These are phyloP conservation scores for Colletotrichum sp. DNA, from an alignment of 2,329 filamentous ascomycete species.

Conservation along the genomic window DNA sequence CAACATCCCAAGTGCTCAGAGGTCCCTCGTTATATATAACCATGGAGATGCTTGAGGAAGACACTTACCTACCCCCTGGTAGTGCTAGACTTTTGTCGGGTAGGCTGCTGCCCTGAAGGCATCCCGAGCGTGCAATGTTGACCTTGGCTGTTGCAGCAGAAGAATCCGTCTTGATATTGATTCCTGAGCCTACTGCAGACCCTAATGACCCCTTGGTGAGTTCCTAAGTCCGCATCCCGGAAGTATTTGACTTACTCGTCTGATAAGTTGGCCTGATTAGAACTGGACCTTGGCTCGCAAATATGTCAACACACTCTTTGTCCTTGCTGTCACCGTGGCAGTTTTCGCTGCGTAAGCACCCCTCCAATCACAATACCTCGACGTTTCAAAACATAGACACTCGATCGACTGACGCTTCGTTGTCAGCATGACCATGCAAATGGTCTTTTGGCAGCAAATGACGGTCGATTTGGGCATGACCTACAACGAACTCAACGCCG, in stretches of 20 bases:
- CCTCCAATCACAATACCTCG: neutral
- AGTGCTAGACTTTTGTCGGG: neutral
- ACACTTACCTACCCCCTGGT: neutral
- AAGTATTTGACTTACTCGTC: neutral
- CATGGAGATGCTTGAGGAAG: neutral
- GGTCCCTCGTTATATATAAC: neutral
- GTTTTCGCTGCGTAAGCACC: neutral
- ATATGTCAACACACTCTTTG: neutral
- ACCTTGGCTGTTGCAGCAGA: neutral
- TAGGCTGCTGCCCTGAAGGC: neutral
- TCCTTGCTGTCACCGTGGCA: neutral
- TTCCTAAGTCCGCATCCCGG: neutral
- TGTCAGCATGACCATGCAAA: neutral
- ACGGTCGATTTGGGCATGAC: constrained; percentile 28
- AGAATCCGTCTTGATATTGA: neutral
- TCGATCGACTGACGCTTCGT: neutral
- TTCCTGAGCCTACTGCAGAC: neutral
- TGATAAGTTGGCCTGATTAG: neutral
- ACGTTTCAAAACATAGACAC: neutral
- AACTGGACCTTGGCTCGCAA: neutral
- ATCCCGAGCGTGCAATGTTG: neutral
- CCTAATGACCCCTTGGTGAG: neutral
- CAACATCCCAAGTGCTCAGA: neutral
- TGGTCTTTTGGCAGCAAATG: neutral
- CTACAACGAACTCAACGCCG: constrained; percentile 7